Evolutionary conservation across 345 rosid species (phyloP), one percentile per base, ranked within the genome.

Genomic region (Euphorbia tirucalli): DNA sequence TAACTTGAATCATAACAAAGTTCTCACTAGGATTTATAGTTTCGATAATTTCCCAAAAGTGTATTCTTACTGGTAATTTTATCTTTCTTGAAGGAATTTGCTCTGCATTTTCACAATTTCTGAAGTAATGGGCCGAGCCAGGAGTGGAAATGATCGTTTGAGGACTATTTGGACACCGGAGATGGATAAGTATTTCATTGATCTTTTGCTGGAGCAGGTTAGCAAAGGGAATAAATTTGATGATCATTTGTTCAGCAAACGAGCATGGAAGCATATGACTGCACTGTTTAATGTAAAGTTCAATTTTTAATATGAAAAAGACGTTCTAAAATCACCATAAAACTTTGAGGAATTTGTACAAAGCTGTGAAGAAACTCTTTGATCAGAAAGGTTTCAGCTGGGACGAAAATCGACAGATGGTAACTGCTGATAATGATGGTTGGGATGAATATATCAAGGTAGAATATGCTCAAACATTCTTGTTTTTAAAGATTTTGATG

Each of bases 101-200:
- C 24, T 11, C 5, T 8, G 30, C 37, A 46, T 44, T 18, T 25
- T 13, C 32, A 22, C 22, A 13, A 19, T 27, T 49, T 8, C 0
- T 16, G 41, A 31, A 8, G 61, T 8, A 27, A 83, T 85, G 88
- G 85, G 82, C 44, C 74, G 71, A 24, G 74, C 82, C 11, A 79
- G 78, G 31, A 79, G 54, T 50, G 69, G 81, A 0, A 72, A 71
- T 25, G 90, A 85, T 66, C 85, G 90, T 19, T 67, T 84, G 55
- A 86, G 97, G 84, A 93, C 97, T 11, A 81, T 88, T 69, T 93
- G 97, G 97, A 89, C 96, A 1, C 91, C 87, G 25, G 97, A 93
- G 74, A 93, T 89, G 97, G 93, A 93, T 72, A 63, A 85, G n/a
- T 89, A 77, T 79, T 90, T 93, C 83, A 87, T 93, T 6, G 86